Base-by-base conservation (phyloP, 305 asterid genomes). In the Fraxinus platypoda region DNA sequence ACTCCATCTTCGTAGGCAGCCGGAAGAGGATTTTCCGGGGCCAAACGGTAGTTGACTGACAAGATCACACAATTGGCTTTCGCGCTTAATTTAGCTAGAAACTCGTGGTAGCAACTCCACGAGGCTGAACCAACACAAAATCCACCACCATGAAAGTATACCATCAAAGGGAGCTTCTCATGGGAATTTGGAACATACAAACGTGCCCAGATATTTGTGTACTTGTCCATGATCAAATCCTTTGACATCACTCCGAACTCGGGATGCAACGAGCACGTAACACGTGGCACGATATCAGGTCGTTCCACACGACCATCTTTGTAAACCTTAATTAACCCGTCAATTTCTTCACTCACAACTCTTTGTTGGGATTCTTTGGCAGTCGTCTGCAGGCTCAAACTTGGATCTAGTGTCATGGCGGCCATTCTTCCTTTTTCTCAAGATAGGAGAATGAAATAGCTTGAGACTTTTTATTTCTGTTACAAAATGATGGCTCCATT, bases 61-160 rank as follows among this genome's bases (percentile, higher is more conserved):
- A 90, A 85, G 88, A 94, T 86, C 2, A 83, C 89, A 75, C 95
- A 93, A 78, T 75, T 82, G 43, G 88, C 74, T 62, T 76, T 83
- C 11, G 91, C 41, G 54, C 95, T 86, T 31, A 94, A 73, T 41
- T 85, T 92, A 2, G 93, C 89, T 0, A 94, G 89, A 84, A 93
- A 92, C 6, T 93, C 92, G 66, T 93, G 97, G 88, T 94, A 94
- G 83, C 96, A 93, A 62, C 81, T 83, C 97, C 97, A 93, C 15
- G 95, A 89, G 19, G 97, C 88, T 46, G 97, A 88, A 21, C 97
- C 98, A 21, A 94, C 97, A 73, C 98, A 94, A 79, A 94, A 93
- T 30, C 97, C 97, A 78, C 97, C 97, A 1, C 97, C 97, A 81
- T 92, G 97, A 73, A 92, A 95, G 86, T 93, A 95, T 4, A 92